phyloP scores from a whole-genome alignment of 352 stramenopile species.

The Pythium diclinum region DNA sequence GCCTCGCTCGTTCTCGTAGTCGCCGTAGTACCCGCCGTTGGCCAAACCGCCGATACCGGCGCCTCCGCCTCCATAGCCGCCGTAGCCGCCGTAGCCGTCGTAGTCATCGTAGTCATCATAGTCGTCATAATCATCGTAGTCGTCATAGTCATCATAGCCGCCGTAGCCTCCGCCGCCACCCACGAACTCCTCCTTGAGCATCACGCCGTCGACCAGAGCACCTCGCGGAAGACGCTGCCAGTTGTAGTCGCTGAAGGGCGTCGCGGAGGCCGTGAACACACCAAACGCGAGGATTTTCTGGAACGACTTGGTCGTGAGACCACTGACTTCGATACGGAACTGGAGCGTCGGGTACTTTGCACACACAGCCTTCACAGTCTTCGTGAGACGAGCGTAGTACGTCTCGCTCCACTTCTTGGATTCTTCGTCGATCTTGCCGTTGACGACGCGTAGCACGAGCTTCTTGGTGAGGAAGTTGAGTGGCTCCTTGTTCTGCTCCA shows the following conservation, averaged over 20 bases:
- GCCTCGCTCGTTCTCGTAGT: slow-evolving; percentile 17
- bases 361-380: slow-evolving; percentile 4
- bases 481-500: slow-evolving; percentile 9
- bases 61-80: too few relatives aligned
- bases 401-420: slow-evolving; percentile 11
- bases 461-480: slow-evolving; percentile 11
- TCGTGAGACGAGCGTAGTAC: slow-evolving; percentile 11
- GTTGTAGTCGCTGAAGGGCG: slow-evolving; percentile 5
- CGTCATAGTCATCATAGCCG: background rate
- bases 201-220: slow-evolving; percentile 12
- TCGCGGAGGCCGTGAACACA: slow-evolving; percentile 8
- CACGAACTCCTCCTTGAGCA: slow-evolving; percentile 11
- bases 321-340: slow-evolving; percentile 12
- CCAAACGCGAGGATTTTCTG: slow-evolving; percentile 2
- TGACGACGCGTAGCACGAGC: slow-evolving; percentile 12
- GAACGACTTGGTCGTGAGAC: slow-evolving; percentile 11
- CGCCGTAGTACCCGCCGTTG: slow-evolving; percentile 17
- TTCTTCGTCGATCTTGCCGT: slow-evolving; percentile 1
- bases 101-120: slow-evolving; percentile 13
- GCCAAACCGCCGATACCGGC: background rate
- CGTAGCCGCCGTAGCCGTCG: slow-evolving; percentile 8
- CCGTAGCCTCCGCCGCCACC: background rate
- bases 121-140: slow-evolving; percentile 9
- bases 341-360: slow-evolving; percentile 15
- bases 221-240: slow-evolving; percentile 4